Conservation (phyloP, 257 asterid species). For the Voacanga thouarsii region DNA sequence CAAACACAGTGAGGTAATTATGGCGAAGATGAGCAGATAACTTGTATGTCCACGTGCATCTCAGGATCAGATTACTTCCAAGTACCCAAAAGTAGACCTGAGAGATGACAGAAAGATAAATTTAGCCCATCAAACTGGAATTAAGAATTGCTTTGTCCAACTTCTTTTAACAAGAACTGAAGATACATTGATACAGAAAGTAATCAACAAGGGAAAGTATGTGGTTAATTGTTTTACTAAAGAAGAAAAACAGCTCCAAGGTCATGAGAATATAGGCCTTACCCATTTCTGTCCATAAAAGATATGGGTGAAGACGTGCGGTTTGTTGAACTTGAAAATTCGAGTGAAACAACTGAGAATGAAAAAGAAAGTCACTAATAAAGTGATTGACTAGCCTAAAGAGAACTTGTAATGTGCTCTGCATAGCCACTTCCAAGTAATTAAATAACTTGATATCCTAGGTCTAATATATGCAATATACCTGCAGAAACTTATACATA, state of each 20-base stretch:
- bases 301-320: constrained; percentile 54
- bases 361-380: constrained; percentile 4
- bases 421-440: background rate
- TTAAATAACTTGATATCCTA: background rate
- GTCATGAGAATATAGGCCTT: constrained; percentile 23
- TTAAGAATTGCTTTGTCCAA: background rate
- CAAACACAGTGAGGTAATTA: constrained; percentile 66
- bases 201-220: background rate
- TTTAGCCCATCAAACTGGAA: background rate
- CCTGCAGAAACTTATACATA: background rate
- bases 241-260: background rate
- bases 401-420: background rate
- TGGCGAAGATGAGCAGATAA: constrained; percentile 97
- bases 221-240: background rate
- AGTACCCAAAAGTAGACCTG: constrained; percentile 91
- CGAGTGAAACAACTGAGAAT: constrained; percentile 83
- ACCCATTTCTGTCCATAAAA: constrained; percentile 91
- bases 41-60: constrained; percentile 98
- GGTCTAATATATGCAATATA: background rate
- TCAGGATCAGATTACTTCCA: constrained; percentile 76
- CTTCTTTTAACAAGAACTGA: background rate
- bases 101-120: constrained; percentile 1
- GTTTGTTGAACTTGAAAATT: constrained; percentile 86
- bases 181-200: background rate
- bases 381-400: background rate